phyloP scores from a whole-genome alignment of 805 yeast genomes.

The Nakazawaea ishiwadae region DNA sequence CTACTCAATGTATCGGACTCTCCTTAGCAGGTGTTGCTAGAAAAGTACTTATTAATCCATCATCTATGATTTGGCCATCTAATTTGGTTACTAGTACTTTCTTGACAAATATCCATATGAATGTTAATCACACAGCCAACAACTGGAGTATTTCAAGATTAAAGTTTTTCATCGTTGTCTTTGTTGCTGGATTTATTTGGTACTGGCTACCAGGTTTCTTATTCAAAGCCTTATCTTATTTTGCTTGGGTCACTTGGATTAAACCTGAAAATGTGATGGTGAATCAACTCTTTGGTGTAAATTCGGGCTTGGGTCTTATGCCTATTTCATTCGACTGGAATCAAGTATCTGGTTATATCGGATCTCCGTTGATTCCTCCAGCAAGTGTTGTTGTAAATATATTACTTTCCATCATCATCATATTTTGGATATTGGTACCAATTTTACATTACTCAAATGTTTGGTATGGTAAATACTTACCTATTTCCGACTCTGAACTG shows the following conservation, averaged over 20 bases:
- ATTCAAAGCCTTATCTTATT: constrained; percentile 52
- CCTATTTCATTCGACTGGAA: constrained; percentile 73
- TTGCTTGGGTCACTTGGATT: constrained; percentile 67
- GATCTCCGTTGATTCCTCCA: constrained; percentile 65
- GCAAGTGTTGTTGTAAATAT: constrained; percentile 38
- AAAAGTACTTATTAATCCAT: constrained; percentile 56
- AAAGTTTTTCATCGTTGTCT: constrained; percentile 39
- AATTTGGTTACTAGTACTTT: constrained; percentile 57
- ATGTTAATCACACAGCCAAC: constrained; percentile 45
- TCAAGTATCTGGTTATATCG: constrained; percentile 38
- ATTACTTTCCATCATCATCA: constrained; percentile 40
- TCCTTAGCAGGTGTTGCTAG: constrained; percentile 63
- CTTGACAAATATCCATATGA: constrained; percentile 45
- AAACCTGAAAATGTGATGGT: constrained; percentile 54
- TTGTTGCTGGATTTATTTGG: constrained; percentile 39
- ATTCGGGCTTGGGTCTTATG: constrained; percentile 57
- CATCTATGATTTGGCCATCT: constrained; percentile 69
- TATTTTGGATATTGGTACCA: constrained; percentile 52
- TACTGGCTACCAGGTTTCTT: constrained; percentile 60
- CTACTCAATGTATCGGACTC: constrained; percentile 63
- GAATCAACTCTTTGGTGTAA: constrained; percentile 60
- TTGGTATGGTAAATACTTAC: constrained; percentile 58
- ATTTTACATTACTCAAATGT: constrained; percentile 47
- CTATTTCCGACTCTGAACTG: constrained; percentile 45
- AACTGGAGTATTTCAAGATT: constrained; percentile 60